Conservation (phyloP, 176 grass and related monocot species). For the Elymus sibiricus region DNA sequence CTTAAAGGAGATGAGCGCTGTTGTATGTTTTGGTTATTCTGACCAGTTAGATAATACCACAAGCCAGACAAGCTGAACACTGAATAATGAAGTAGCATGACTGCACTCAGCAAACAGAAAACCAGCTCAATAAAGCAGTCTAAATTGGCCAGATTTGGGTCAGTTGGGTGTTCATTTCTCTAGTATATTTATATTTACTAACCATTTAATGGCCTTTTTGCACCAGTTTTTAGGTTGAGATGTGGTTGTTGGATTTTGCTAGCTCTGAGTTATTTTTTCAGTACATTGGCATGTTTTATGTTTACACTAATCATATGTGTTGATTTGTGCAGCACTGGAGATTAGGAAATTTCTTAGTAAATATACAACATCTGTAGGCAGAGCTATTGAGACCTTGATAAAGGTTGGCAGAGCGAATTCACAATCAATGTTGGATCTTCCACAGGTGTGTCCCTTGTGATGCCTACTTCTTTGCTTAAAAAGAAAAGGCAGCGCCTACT, state of each 20-base stretch:
- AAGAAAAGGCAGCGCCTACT: background rate
- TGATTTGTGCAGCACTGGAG: conserved; percentile 53
- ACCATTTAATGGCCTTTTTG: background rate
- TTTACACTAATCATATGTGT: conserved; percentile 10
- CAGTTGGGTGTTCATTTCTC: background rate
- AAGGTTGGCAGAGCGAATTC: conserved; percentile 73
- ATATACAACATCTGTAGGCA: conserved; percentile 51
- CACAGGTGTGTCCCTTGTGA: conserved; percentile 61
- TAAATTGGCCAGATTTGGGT: background rate
- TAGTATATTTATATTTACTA: background rate
- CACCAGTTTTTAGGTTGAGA: conserved; percentile 6
- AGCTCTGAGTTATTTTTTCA: background rate
- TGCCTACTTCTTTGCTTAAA: conserved; percentile 1
- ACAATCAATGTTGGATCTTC: conserved; percentile 76
- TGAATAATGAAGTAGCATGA: background rate
- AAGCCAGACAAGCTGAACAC: conserved; percentile 1
- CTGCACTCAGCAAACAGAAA: background rate
- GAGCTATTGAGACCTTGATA: conserved; percentile 77
- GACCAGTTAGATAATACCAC: background rate
- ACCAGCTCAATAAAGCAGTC: background rate
- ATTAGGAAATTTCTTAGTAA: conserved; percentile 58
- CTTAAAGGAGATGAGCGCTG: background rate
- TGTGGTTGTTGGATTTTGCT: background rate
- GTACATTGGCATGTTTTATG: background rate
- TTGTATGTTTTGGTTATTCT: conserved; percentile 1